A percentile compares a stretch with the other conserved stretches of the same genome.
Conservation (phyloP, 2,329 filamentous ascomycete genomes). For the Tolypocladium paradoxum region DNA sequence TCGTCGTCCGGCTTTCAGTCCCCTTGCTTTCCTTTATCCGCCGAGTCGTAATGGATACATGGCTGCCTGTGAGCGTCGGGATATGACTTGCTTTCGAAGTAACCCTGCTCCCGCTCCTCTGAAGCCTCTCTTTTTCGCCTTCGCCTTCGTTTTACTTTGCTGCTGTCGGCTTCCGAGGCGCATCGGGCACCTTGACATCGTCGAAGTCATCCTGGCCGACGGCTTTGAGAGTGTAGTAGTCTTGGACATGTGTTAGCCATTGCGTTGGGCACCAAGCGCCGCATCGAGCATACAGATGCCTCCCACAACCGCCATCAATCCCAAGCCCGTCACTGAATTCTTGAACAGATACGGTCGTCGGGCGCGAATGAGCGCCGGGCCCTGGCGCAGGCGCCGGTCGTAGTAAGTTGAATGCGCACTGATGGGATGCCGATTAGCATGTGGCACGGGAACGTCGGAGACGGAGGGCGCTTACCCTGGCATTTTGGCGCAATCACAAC, state of each 20-base stretch:
- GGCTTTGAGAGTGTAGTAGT: conserved; percentile 59
- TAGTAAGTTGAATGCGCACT: conserved; percentile 67
- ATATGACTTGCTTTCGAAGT: background rate
- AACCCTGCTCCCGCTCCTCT: background rate
- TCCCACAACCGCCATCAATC: conserved; percentile 63
- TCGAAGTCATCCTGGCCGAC: conserved; percentile 96
- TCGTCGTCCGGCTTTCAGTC: background rate
- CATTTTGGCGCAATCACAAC: background rate
- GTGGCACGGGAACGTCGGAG: background rate
- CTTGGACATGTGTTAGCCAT: conserved; percentile 21
- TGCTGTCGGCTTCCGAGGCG: conserved; percentile 41
- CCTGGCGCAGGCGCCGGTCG: conserved; percentile 75
- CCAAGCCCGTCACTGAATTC: conserved; percentile 74
- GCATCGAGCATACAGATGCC: conserved; percentile 68
- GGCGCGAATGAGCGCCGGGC: conserved; percentile 80
- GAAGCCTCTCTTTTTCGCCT: background rate
- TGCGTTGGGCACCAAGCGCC: background rate
- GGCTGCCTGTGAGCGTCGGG: background rate
- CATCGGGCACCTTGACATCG: conserved; percentile 81
- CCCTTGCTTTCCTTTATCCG: background rate
- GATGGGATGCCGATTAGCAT: conserved; percentile 11
- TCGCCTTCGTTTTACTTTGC: background rate
- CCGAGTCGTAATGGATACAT: background rate
- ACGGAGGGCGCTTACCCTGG: background rate
- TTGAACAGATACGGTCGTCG: conserved; percentile 85